phyloP scores from a whole-genome alignment of 768 basidiomycete genomes.

The Amanita muscaria region DNA sequence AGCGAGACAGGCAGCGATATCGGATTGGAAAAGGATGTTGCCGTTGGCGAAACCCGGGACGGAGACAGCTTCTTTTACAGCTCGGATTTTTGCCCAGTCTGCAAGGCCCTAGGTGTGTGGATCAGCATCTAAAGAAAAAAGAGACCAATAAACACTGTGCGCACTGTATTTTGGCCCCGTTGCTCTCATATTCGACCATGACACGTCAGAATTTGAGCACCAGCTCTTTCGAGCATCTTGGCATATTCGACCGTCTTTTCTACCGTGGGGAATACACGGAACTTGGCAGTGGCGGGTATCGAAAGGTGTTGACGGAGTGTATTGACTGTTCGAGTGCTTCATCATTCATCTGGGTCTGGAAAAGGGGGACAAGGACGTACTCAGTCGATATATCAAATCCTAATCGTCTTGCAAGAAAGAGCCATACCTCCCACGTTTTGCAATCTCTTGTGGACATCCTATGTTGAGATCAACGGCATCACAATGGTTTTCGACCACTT shows the following conservation, averaged over 20 bases:
- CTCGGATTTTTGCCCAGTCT: slow-evolving; percentile 83
- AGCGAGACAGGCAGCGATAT: slow-evolving; percentile 69
- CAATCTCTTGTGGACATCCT: slow-evolving; percentile 94
- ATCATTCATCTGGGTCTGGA: neutral
- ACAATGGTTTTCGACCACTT: slow-evolving; percentile 65
- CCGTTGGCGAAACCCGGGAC: slow-evolving; percentile 97
- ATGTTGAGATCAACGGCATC: slow-evolving; percentile 95
- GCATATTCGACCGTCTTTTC: slow-evolving; percentile 92
- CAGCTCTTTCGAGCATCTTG: slow-evolving; percentile 89
- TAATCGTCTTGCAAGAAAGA: slow-evolving; percentile 92
- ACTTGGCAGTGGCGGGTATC: slow-evolving; percentile 95
- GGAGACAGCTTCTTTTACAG: slow-evolving; percentile 83
- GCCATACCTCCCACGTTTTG: slow-evolving; percentile 79
- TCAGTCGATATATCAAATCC: slow-evolving; percentile 76
- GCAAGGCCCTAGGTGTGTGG: slow-evolving; percentile 64
- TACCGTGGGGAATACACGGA: slow-evolving; percentile 79
- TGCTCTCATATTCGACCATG: slow-evolving; percentile 91
- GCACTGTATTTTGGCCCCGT: slow-evolving; percentile 72
- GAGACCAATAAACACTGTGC: too few species aligned
- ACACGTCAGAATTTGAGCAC: slow-evolving; percentile 90
- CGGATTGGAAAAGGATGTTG: slow-evolving; percentile 83
- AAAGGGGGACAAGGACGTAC: slow-evolving; percentile 30
- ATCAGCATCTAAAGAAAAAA: too few species aligned
- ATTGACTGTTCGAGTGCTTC: slow-evolving; percentile 53
- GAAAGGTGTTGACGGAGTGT: slow-evolving; percentile 75